Evolutionary conservation across 2,329 filamentous ascomycete species (phyloP), one percentile per base, ranked within the genome.

Genomic region (Fusarium nodosum): DNA sequence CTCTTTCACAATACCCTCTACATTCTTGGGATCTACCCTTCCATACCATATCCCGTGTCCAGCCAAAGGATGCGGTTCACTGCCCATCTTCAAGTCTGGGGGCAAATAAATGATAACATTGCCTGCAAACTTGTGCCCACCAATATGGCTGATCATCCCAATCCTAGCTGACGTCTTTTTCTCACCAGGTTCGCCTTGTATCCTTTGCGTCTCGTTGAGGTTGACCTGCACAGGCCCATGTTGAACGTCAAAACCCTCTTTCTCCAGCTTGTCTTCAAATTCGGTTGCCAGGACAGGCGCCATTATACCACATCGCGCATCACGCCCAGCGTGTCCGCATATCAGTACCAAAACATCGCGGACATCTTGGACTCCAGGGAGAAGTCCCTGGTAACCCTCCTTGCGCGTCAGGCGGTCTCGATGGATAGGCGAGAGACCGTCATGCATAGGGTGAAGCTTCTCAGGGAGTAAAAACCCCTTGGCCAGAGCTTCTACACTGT

Each of bases 21-120:
- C 91, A 76, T 95, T 87, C 74, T 84, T 86, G 5, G 92, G 90
- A 70, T 91, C 90, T 3, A 96, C 90, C 41, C 93, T 82, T 0
- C 93, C 93, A 77, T 96, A 96, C 93, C 93, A 96, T 4, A 96
- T 86, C 1, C 92, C 92, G 73, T 87, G 87, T 0, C 92, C 92
- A 1, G 87, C 88, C 52, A 94, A 78, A 7, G 87, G 84, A 76
- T 92, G 88, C 12, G 71, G 66, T 65, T 79, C 69, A 7, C 83
- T 85, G 6, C 79, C 80, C 31, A 60, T 78, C 64, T 76, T 82
- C 66, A 82, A 62, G 0, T 74, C 75, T 0, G 89, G 90, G 7
- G 93, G 93, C 7, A 96, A 77, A 74, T 96, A 96, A 2, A 96
- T 80, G 48, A 96, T 93, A 36, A 95, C 87, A 77, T 97, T 97